Base-by-base conservation (phyloP, 345 rosid genomes). In the Citrus australasica region DNA sequence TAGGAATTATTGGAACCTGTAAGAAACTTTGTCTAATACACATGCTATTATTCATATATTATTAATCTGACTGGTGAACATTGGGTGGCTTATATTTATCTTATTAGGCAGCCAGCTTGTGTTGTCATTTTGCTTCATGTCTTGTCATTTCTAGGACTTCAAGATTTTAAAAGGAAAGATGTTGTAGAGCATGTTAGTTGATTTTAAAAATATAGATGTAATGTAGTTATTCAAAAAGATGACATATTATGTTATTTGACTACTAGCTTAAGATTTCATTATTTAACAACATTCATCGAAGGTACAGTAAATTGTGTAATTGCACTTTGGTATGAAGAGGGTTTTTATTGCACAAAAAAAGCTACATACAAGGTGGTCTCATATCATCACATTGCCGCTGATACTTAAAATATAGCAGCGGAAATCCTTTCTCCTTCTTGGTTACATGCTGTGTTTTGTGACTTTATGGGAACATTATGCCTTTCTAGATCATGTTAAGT, bases 1-100 rank as follows among this genome's bases (percentile, higher is more conserved):
- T 91, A 71, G 78, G 80, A 35, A 28, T 78, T 62, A 58, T 40
- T 27, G n/a, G 76, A 35, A 11, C 24, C 25, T 22, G 61, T 48
- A 4, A 32, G 35, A 60, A 37, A 64, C 28, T 77, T 74, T 32
- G n/a, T 79, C 32, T 78, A 37, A 69, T 30, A 14, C 35, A 6
- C 17, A 3, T 76, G 37, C 60, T 79, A 65, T 78, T 17, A 33
- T 60, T 76, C 40, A 76, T 46, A 75, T 79, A 8, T 46, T 80
- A 42, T 65, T 53, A 22, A 65, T 25, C 61, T 73, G 68, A 37
- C 37, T 9, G 58, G 65, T 38, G 32, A 60, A 78, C 25, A 5
- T 66, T 1, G 35, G 16, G 32, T 17, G 28, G 48, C 9, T 16
- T 56, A 37, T 33, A 37, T 69, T 17, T 46, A 46, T 63, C 78